Evolutionary conservation across 139 green algal genomes (phyloP).

Genomic region (Chlamydomonas eustigma): DNA sequence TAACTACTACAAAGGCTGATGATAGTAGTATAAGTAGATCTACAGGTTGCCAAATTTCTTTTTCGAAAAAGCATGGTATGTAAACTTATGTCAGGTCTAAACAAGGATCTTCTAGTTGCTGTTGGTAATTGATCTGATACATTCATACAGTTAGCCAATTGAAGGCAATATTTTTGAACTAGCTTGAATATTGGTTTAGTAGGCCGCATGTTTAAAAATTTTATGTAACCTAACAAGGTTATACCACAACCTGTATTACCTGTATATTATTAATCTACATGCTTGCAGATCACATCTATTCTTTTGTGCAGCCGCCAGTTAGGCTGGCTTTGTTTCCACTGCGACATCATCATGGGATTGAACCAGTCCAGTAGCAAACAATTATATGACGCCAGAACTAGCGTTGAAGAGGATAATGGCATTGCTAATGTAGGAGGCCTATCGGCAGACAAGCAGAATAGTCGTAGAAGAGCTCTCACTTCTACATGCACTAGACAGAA

Average conservation of each 20-base stretch:
- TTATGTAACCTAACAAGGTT: not conserved
- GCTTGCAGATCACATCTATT: not conserved
- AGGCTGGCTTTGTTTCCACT: constrained; percentile 1
- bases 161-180: not conserved
- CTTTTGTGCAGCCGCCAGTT: not conserved
- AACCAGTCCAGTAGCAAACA: no score
- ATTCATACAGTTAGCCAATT: no score
- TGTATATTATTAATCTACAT: not conserved
- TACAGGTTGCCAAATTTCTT: no score
- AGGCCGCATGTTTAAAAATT: not conserved
- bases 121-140: no score
- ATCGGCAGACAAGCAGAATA: not conserved
- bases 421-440: not conserved
- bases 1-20: not conserved
- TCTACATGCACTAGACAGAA: no score
- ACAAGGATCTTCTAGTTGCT: no score
- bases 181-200: not conserved
- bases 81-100: no score
- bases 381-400: no score
- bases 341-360: not conserved
- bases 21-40: no score
- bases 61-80: no score
- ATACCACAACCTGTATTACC: not conserved
- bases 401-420: no score
- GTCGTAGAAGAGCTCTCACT: not conserved